These are phyloP conservation scores for Cyclotella sp. DNA, from an alignment of 108 stramenopile species.

Conservation along the genomic window DNA sequence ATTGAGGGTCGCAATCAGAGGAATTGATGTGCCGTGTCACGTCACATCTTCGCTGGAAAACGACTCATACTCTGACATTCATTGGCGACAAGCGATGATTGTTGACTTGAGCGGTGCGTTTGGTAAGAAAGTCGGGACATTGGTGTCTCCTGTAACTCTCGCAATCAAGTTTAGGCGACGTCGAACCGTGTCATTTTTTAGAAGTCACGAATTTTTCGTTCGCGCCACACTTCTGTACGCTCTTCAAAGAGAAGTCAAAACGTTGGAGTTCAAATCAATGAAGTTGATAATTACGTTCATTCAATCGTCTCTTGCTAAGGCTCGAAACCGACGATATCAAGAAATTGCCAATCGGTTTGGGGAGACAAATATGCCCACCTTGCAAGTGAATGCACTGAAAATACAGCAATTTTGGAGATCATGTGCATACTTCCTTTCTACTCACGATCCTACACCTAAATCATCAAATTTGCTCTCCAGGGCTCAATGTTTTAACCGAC, in stretches of 20 bases:
- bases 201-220: conserved; percentile 19
- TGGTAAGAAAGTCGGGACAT: not conserved
- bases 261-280: conserved; percentile 14
- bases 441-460: not conserved
- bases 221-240: conserved; percentile 17
- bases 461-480: not conserved
- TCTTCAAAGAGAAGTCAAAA: conserved; percentile 13
- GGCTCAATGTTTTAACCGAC: not conserved
- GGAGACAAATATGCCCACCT: not conserved
- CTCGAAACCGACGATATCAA: conserved; percentile 2
- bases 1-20: conserved; percentile 17
- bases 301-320: conserved; percentile 5
- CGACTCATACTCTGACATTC: not conserved
- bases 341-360: not conserved
- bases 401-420: conserved; percentile 19
- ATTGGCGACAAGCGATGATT: conserved; percentile 17
- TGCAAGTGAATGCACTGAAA: not conserved
- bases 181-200: not conserved
- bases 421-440: not conserved
- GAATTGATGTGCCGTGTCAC: not conserved
- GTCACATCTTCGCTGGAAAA: not conserved
- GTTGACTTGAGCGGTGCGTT: conserved; percentile 19
- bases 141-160: conserved; percentile 3
- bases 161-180: conserved; percentile 24
- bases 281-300: conserved; percentile 20